Percentiles rank a stretch among this genome's conserved stretches.
Conservation (phyloP, 306 rosid species). For the Lathyrus sativus region DNA sequence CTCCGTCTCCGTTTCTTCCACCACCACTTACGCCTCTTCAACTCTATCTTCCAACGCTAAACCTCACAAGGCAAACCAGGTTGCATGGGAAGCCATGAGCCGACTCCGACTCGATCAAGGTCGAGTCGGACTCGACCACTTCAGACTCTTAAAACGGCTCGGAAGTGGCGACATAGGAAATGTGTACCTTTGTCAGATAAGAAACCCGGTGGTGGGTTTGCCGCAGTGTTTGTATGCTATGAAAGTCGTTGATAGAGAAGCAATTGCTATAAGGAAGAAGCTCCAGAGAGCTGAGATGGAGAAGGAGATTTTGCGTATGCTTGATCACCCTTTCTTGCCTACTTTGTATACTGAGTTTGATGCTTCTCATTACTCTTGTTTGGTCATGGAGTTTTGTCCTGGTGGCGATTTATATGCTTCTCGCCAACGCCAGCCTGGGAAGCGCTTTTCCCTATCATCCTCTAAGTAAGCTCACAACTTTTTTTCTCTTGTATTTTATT, state of each 20-base stretch:
- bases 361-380: conserved; percentile 92
- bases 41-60: conserved; percentile 44
- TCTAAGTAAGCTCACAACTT: conserved; percentile 53
- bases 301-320: conserved; percentile 76
- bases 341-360: conserved; percentile 87
- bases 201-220: conserved; percentile 67
- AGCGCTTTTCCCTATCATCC: conserved; percentile 69
- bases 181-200: conserved; percentile 88
- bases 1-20: conserved; percentile 64
- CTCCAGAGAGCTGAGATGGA: conserved; percentile 89
- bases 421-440: conserved; percentile 72
- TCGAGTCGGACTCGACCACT: conserved; percentile 74
- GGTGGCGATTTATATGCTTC: conserved; percentile 92
- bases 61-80: conserved; percentile 91
- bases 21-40: conserved; percentile 45
- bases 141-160: conserved; percentile 70
- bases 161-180: conserved; percentile 94
- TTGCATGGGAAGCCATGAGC: conserved; percentile 86
- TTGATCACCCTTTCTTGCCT: conserved; percentile 93
- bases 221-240: conserved; percentile 83
- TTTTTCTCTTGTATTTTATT: background rate
- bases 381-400: conserved; percentile 98
- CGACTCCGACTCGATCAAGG: conserved; percentile 65
- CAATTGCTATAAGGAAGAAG: conserved; percentile 80
- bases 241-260: conserved; percentile 97